Evolutionary conservation across 495 filamentous ascomycete genomes (phyloP), one percentile per base, ranked within the genome.

Genomic region (Penicillium taxi): DNA sequence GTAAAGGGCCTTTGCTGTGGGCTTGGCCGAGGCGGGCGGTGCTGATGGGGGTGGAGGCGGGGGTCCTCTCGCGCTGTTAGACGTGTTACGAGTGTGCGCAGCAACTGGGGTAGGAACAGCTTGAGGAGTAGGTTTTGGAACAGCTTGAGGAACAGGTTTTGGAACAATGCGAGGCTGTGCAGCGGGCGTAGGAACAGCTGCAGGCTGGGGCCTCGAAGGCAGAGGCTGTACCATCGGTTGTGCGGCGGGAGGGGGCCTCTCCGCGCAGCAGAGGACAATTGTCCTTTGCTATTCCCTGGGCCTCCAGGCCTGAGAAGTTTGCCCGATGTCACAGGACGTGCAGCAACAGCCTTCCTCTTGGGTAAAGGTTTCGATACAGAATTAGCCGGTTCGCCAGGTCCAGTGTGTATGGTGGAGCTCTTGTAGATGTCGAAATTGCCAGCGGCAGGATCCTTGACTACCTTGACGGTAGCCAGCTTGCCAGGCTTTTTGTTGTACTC

Each of bases 401-500:
- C 77, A 1, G 88, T 94, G 52, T 94, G 93, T 39, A 99, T 80
- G 7, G 81, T 80, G 38, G 84, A 80, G 46, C 85, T 93, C 73
- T 99, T 99, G 69, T 99, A 99, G 47, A 78, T 70, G 53, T 96
- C 93, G 26, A 80, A 75, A 32, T 75, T 58, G 17, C 68, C 61
- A n/a, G 78, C 68, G 9, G 70, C 71, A 4, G 84, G 76, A 53
- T 99, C 93, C 60, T 94, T 95, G 41, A 94, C 52, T 2, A 80
- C 83, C 69, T 96, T 96, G 45, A 99, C 80, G 2, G 73, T 49
- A 27, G 86, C 78, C 50, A 84, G 72, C 68, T 99, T 99, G 22
- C 87, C 86, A 3, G 93, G 93, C 66, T 99, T 99, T 75, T 96
- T 99, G 52, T 89, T 87, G 59, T 91, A 99, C 55, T 96, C 86